Evolutionary conservation across 306 rosid species (phyloP).

Genomic region (Prunus mira): DNA sequence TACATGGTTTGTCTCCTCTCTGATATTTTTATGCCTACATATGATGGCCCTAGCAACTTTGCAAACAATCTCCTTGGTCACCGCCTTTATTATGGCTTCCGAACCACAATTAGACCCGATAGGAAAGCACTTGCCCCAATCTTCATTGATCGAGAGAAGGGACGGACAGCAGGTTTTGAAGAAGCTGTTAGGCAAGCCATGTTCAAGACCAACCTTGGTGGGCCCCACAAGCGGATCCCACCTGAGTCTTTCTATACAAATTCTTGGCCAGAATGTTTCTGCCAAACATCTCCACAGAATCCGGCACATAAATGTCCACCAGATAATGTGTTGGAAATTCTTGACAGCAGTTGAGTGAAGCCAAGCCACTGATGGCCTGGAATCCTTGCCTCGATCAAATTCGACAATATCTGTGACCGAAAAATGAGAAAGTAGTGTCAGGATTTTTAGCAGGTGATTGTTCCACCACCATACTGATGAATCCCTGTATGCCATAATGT

Average conservation of each 20-base stretch:
- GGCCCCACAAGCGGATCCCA: conserved; percentile 77
- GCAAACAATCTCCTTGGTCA: conserved; percentile 99
- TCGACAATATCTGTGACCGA: conserved; percentile 40
- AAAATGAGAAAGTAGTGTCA: conserved; percentile 23
- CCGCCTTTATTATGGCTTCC: conserved; percentile 93
- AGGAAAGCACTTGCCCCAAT: conserved; percentile 92
- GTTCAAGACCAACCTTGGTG: conserved; percentile 82
- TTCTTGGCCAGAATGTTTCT: conserved; percentile 99
- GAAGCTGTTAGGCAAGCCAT: conserved; percentile 75
- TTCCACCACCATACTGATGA: conserved; percentile 22
- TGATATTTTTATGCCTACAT: conserved; percentile 97
- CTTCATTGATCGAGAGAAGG: conserved; percentile 74
- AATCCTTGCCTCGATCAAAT: conserved; percentile 27
- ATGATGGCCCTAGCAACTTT: conserved; percentile 99
- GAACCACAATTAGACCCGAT: conserved; percentile 87
- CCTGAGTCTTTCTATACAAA: conserved; percentile 97
- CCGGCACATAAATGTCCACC: conserved; percentile 81
- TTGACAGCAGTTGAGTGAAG: conserved; percentile 46
- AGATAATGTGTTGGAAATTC: conserved; percentile 56
- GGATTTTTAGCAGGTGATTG: conserved; percentile 24
- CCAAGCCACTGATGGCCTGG: conserved; percentile 22
- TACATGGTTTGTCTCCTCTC: conserved; percentile 99
- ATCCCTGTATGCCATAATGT: conserved; percentile 23
- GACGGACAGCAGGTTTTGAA: conserved; percentile 60
- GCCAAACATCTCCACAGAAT: conserved; percentile 62